Evolutionary conservation across 208 protist genomes (phyloP), one percentile per base, ranked within the genome.

Genomic region (Trypanosoma brucei): DNA sequence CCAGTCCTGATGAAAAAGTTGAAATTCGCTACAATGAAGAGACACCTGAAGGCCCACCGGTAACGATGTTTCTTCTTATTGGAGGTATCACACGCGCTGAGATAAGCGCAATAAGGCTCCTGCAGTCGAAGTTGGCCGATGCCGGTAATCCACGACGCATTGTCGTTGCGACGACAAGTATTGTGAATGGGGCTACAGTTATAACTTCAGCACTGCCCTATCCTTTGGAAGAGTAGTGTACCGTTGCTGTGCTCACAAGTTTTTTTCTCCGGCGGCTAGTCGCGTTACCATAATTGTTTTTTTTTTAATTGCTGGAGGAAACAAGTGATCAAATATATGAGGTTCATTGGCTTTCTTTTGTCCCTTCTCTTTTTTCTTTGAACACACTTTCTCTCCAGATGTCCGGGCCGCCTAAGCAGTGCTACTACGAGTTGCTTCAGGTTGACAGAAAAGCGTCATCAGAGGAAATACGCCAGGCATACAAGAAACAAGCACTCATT

Each of bases 31-130:
- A 75, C 59, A 58, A 72, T 30, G 65, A 75, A 14, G 74, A 83
- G 33, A 45, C 71, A 66, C 51, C 75, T 38, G 59, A 54, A 8
- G 65, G 37, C 3, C 53, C 76, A 37, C 73, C 75, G 33, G 79
- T 65, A 46, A 75, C 71, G 2, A 64, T 98, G 42, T 76, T 98
- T 37, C 95, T 96, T 77, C 86, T 98, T 54, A 81, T 98, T 56
- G 96, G 96, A 14, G 97, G 97, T 14, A 68, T 97, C 33, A 98
- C 95, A 2, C 85, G 80, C 52, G 80, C 92, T 0, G 97, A 98
- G 67, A 91, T 98, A 8, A 92, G 85, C 38, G 77, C 88, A 11
- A 39, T 98, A 31, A 84, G 97, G 55, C 95, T 88, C 62, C 57
- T 98, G 7, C 73, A 88, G 42, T 62, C 62, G 33, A 75, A 73